Evolutionary conservation across 306 rosid genomes (phyloP).

Genomic region (Cicer yamashitae): DNA sequence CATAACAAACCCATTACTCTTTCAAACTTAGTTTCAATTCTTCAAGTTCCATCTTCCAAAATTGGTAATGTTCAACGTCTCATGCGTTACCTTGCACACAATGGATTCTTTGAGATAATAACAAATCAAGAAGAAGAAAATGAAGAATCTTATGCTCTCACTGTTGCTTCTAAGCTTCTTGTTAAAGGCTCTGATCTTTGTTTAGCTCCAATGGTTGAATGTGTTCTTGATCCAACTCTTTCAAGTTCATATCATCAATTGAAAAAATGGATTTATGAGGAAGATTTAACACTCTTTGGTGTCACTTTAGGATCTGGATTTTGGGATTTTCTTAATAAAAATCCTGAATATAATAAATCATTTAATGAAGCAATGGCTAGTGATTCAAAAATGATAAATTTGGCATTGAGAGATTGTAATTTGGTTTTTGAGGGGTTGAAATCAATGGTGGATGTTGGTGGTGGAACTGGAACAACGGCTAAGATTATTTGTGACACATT

Average conservation of each 20-base stretch:
- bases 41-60: slow-evolving; percentile 47
- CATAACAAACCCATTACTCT: slow-evolving; percentile 54
- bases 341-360: slow-evolving; percentile 5
- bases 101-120: slow-evolving; percentile 44
- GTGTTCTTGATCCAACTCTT: slow-evolving; percentile 3
- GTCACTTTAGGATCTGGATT: slow-evolving; percentile 38
- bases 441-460: slow-evolving; percentile 48
- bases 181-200: slow-evolving; percentile 39
- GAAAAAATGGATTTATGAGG: slow-evolving; percentile 46
- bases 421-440: slow-evolving; percentile 49
- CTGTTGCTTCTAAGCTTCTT: slow-evolving; percentile 44
- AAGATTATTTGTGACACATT: slow-evolving; percentile 22
- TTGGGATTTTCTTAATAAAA: slow-evolving; percentile 35
- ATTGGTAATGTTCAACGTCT: slow-evolving; percentile 33
- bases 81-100: slow-evolving; percentile 51
- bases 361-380: slow-evolving; percentile 55
- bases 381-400: slow-evolving; percentile 51
- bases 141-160: slow-evolving; percentile 51
- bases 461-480: slow-evolving; percentile 39
- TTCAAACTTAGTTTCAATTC: slow-evolving; percentile 45
- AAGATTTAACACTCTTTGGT: slow-evolving; percentile 33
- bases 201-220: slow-evolving; percentile 40
- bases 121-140: neutral
- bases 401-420: slow-evolving; percentile 48
- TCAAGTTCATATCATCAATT: slow-evolving; percentile 17